A percentile compares a stretch with the other conserved stretches of the same genome.
phyloP scores from a whole-genome alignment of 1,284 basidiomycete species.

The Meripilus lineatus region DNA sequence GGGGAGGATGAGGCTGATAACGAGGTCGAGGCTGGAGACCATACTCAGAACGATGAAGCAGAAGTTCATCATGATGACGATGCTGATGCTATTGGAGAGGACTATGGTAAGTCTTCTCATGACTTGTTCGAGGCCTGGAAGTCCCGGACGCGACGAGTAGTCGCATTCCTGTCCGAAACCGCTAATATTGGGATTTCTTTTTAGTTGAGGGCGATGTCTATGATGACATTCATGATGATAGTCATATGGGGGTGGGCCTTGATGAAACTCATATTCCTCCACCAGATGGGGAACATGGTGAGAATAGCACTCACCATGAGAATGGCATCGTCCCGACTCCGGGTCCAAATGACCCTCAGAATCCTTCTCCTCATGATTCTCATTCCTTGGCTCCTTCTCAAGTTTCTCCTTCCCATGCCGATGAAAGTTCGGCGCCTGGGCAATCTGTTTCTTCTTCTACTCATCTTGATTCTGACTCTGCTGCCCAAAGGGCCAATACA shows the following conservation, averaged over 20 bases:
- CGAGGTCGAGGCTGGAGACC: constrained; percentile 37
- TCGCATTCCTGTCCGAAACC: constrained; percentile 7
- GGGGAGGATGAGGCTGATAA: constrained; percentile 52
- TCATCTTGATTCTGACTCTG: constrained; percentile 39
- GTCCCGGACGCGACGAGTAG: constrained; percentile 9
- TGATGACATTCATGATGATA: constrained; percentile 11
- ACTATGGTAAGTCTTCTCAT: constrained; percentile 12
- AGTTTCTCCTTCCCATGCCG: constrained; percentile 11
- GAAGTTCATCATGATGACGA: constrained; percentile 30
- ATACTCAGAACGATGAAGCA: constrained; percentile 21
- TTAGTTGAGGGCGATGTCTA: constrained; percentile 15
- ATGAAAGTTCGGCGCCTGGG: constrained; percentile 19
- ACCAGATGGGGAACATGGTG: background rate
- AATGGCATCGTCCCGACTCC: background rate
- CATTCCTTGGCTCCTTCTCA: constrained; percentile 4
- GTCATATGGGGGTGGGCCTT: constrained; percentile 4
- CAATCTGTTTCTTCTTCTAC: constrained; percentile 27
- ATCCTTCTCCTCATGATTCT: constrained; percentile 9
- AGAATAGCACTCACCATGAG: background rate
- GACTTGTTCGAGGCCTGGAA: constrained; percentile 11
- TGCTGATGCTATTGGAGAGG: constrained; percentile 19
- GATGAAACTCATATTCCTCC: background rate
- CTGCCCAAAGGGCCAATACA: constrained; percentile 36
- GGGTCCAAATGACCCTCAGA: background rate
- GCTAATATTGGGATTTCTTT: constrained; percentile 11